Percentiles rank a stretch among this genome's conserved stretches.
Conservation (phyloP, 371 early-diverging fungal genomes). For the Apophysomyces ossiformis region DNA sequence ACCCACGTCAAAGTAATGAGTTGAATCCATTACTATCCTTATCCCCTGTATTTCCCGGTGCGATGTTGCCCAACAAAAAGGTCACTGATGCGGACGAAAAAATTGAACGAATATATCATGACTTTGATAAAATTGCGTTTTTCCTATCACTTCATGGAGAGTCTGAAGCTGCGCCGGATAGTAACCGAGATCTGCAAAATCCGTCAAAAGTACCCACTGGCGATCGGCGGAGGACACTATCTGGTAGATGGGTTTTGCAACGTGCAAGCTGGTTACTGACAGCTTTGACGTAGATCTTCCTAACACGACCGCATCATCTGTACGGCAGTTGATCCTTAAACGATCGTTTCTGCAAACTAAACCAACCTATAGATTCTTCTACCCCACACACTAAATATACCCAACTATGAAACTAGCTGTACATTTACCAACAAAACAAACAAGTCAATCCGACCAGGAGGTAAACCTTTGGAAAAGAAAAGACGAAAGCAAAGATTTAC, state of each 20-base stretch:
- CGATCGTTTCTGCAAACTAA: neutral
- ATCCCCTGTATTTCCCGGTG: conserved; percentile 30
- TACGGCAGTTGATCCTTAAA: conserved; percentile 18
- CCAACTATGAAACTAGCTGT: conserved; percentile 34
- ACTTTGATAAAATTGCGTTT: conserved; percentile 76
- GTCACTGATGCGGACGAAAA: conserved; percentile 76
- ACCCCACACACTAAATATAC: conserved; percentile 51
- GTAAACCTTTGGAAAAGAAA: neutral
- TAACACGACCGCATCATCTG: conserved; percentile 43
- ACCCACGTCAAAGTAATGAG: conserved; percentile 16
- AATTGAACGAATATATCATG: conserved; percentile 75
- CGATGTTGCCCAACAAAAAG: conserved; percentile 22
- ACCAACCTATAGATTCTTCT: conserved; percentile 33
- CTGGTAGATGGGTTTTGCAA: conserved; percentile 17
- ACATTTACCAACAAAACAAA: conserved; percentile 7
- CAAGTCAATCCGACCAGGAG: conserved; percentile 21
- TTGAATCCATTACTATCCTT: conserved; percentile 21
- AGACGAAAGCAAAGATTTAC: neutral
- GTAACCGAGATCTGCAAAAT: neutral
- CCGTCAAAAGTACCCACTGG: conserved; percentile 5
- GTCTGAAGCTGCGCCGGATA: neutral
- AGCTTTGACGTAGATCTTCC: conserved; percentile 23
- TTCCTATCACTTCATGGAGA: conserved; percentile 47
- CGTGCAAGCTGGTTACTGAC: neutral
- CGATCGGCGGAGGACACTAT: conserved; percentile 31